Percentiles rank a stretch among this genome's conserved stretches.
Conservation (phyloP, 768 basidiomycete genomes). For the Guyanaporus albipodus region DNA sequence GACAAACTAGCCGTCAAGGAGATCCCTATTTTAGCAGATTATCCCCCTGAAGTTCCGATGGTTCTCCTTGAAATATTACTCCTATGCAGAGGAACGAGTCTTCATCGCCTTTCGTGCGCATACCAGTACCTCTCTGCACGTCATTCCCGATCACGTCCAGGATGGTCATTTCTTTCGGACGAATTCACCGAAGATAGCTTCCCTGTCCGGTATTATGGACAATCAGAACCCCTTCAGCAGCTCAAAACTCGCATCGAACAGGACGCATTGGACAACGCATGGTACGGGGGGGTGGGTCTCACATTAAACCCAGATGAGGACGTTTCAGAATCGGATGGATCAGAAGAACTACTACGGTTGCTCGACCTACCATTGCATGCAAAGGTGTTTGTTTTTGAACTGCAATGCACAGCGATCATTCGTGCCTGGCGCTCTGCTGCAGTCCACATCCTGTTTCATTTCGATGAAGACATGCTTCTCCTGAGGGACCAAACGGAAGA, state of each 20-base stretch:
- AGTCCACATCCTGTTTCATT: slow-evolving; percentile 29
- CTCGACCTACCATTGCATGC: slow-evolving; percentile 24
- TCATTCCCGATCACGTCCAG: slow-evolving; percentile 6
- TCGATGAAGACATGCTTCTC: slow-evolving; percentile 34
- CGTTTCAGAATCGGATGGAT: background rate
- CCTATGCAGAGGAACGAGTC: slow-evolving; percentile 27
- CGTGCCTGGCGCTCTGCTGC: slow-evolving; percentile 33
- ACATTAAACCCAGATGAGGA: no score
- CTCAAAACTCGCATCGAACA: slow-evolving; percentile 29
- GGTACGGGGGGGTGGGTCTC: background rate
- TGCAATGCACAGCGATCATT: slow-evolving; percentile 35
- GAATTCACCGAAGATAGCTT: slow-evolving; percentile 22
- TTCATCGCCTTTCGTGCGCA: slow-evolving; percentile 29
- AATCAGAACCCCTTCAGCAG: slow-evolving; percentile 13
- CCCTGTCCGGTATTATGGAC: slow-evolving; percentile 31
- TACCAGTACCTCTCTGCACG: slow-evolving; percentile 31
- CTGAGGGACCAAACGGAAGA: background rate
- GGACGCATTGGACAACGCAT: slow-evolving; percentile 22
- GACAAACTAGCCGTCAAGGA: slow-evolving; percentile 35
- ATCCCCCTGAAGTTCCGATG: slow-evolving; percentile 42
- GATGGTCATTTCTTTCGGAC: slow-evolving; percentile 34
- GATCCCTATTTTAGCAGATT: slow-evolving; percentile 37
- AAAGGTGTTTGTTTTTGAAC: slow-evolving; percentile 39
- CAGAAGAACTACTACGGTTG: slow-evolving; percentile 31
- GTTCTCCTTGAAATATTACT: slow-evolving; percentile 40